A percentile compares a stretch with the other conserved stretches of the same genome.
Conservation (phyloP, 2,329 filamentous ascomycete species). For the Esteya vermicola region DNA sequence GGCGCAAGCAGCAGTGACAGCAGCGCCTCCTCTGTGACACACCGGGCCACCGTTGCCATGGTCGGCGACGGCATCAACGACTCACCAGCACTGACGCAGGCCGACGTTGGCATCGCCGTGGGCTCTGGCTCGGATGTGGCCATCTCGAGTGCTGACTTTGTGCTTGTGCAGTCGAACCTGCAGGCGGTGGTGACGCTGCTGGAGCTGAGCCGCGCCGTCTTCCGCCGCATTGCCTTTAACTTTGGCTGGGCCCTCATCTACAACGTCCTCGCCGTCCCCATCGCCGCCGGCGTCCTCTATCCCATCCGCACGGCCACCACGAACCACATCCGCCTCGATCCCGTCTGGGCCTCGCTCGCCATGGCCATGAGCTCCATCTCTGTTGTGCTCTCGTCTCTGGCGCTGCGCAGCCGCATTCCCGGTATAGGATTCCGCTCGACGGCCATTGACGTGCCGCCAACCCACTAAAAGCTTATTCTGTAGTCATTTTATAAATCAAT, state of each 20-base stretch:
- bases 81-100: constrained; percentile 63
- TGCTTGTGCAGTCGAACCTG: constrained; percentile 57
- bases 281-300: constrained; percentile 71
- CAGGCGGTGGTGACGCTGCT: constrained; percentile 58
- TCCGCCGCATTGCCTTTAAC: constrained; percentile 68
- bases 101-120: constrained; percentile 75
- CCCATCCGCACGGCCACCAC: constrained; percentile 30
- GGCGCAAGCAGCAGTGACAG: constrained; percentile 1
- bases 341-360: constrained; percentile 76
- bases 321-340: constrained; percentile 50
- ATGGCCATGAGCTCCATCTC: constrained; percentile 90
- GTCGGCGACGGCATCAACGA: constrained; percentile 87
- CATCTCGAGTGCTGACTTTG: constrained; percentile 67
- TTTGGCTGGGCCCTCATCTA: constrained; percentile 78
- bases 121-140: constrained; percentile 75
- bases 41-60: constrained; percentile 55
- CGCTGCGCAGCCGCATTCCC: constrained; percentile 40
- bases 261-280: constrained; percentile 62
- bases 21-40: constrained; percentile 14
- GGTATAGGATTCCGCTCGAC: constrained; percentile 28
- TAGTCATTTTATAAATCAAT: background rate
- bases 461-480: no score
- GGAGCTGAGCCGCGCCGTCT: constrained; percentile 55
- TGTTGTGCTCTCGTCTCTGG: constrained; percentile 70
- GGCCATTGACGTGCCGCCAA: no score